Evolutionary conservation across 495 filamentous ascomycete genomes (phyloP).

Genomic region (Elasticomyces elasticus): DNA sequence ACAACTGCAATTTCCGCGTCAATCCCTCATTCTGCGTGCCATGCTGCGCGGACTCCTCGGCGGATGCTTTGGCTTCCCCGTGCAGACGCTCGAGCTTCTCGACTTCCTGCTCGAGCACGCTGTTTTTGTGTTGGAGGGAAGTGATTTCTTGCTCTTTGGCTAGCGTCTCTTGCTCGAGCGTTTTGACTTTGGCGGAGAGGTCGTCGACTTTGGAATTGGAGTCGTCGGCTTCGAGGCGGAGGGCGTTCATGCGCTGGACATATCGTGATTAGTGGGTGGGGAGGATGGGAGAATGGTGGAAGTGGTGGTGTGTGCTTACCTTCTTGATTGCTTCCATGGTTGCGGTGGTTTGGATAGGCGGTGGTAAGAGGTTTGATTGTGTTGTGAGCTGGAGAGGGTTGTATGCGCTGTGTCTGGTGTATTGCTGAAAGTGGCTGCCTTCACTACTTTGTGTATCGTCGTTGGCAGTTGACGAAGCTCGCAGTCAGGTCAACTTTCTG

Average conservation of each 20-base stretch:
- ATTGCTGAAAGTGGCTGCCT: background rate
- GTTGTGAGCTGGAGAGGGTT: background rate
- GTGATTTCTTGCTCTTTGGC: slow-evolving; percentile 96
- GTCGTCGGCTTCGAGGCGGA: slow-evolving; percentile 87
- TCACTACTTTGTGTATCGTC: background rate
- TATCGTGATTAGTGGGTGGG: background rate
- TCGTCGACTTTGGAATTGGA: slow-evolving; percentile 70
- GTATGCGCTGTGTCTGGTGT: background rate
- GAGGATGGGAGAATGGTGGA: background rate
- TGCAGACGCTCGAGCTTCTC: slow-evolving; percentile 74
- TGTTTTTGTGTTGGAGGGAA: slow-evolving; percentile 85
- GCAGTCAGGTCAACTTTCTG: too few species aligned
- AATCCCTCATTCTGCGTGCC: slow-evolving; percentile 80
- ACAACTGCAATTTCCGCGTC: slow-evolving; percentile 81
- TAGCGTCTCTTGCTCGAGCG: slow-evolving; percentile 86
- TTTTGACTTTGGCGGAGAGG: slow-evolving; percentile 74
- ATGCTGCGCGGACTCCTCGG: slow-evolving; percentile 61
- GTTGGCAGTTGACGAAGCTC: background rate
- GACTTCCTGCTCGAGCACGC: slow-evolving; percentile 74
- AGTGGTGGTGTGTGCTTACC: slow-evolving; percentile 41
- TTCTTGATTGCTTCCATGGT: slow-evolving; percentile 70
- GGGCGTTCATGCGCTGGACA: slow-evolving; percentile 75
- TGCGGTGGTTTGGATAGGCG: slow-evolving; percentile 1
- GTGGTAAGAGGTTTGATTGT: background rate
- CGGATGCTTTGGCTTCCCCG: slow-evolving; percentile 68